Conservation (phyloP, 345 rosid species). For the Eucalyptus curtisii region DNA sequence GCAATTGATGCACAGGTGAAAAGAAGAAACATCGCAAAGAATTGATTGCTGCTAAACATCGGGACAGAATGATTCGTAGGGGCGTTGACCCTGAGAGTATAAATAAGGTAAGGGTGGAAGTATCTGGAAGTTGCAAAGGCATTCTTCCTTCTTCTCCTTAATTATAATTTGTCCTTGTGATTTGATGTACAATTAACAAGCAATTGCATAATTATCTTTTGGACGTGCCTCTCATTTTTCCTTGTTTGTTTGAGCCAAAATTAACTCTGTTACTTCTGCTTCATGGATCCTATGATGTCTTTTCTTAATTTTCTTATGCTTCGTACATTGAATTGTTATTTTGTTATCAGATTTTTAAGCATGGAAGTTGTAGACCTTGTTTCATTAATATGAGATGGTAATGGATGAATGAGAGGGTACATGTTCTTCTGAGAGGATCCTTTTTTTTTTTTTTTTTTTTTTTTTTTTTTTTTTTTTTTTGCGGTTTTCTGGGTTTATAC, state of each 20-base stretch:
- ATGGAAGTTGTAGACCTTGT: not conserved
- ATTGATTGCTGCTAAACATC: constrained; percentile 63
- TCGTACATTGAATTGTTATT: not conserved
- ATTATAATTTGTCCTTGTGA: not conserved
- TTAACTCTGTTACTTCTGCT: not conserved
- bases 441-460: accelerated
- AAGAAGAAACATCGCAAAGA: constrained; percentile 88
- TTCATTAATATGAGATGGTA: not conserved
- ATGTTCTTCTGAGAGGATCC: not conserved
- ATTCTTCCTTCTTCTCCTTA: not conserved
- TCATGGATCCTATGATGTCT: not conserved
- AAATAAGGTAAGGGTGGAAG: constrained; percentile 30
- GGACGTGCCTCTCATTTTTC: not conserved
- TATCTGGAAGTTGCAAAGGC: not conserved
- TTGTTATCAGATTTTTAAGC: not conserved
- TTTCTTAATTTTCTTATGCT: not conserved
- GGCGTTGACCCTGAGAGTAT: constrained; percentile 72
- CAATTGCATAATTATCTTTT: not conserved
- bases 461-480: no score
- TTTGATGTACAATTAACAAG: not conserved
- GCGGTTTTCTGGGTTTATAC: not conserved
- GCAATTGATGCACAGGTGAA: constrained; percentile 26
- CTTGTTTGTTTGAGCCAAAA: not conserved
- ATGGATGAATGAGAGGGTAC: not conserved
- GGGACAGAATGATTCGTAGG: constrained; percentile 60